A percentile compares a stretch with the other conserved stretches of the same genome.
phyloP scores from a whole-genome alignment of 768 basidiomycete genomes.

The Cystobasidium ongulense region DNA sequence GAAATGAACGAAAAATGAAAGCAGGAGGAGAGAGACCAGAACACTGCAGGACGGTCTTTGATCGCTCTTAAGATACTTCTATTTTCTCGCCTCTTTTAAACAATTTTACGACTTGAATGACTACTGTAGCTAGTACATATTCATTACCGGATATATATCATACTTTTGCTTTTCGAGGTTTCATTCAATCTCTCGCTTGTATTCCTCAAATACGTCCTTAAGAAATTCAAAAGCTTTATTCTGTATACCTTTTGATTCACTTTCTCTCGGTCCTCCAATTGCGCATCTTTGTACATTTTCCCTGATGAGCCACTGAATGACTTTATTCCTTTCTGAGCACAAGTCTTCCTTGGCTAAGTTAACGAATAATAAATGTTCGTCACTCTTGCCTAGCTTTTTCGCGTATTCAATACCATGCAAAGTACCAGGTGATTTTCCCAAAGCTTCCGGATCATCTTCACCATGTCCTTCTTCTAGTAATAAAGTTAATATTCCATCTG shows the following conservation, averaged over 20 bases:
- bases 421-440: constrained; percentile 10
- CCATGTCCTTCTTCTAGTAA: neutral
- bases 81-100: too few species aligned
- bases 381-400: constrained; percentile 9
- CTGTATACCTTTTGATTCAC: constrained; percentile 12
- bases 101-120: too few species aligned
- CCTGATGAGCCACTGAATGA: neutral
- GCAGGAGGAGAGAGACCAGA: too few species aligned
- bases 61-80: too few species aligned
- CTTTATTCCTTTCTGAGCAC: neutral
- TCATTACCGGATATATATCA: neutral
- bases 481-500: constrained; percentile 19
- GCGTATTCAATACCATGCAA: constrained; percentile 16
- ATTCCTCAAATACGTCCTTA: neutral
- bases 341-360: neutral
- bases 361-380: constrained; percentile 9
- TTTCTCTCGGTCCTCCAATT: constrained; percentile 25
- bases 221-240: constrained; percentile 9
- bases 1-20: too few species aligned
- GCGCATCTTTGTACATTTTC: neutral
- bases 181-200: neutral
- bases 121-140: neutral
- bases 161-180: neutral
- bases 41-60: too few species aligned
- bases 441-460: neutral